Base-by-base conservation (phyloP, 345 rosid genomes). In the Carallia brachiata region DNA sequence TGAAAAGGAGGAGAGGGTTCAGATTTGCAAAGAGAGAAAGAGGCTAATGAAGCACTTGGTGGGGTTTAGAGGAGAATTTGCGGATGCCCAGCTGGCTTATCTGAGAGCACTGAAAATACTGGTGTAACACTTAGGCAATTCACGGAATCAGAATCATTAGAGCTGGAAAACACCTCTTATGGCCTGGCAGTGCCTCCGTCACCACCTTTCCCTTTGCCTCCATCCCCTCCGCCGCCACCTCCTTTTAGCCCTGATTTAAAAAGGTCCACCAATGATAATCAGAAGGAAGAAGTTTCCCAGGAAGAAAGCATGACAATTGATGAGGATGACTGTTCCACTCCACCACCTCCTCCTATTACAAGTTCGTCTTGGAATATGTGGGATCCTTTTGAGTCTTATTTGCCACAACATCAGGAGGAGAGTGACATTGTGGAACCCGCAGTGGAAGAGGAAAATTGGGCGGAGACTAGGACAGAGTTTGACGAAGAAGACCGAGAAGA, bases 101-200 rank as follows among this genome's bases (percentile, higher is more conserved):
- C 74, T 94, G 78, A 91, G 87, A 78, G 89, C 96, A 61, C 67
- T 94, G 71, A 91, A 87, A 89, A 91, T 77, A 88, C 91, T 28
- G 97, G 98, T 52, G 91, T 78, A 12, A 91, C 98, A 50, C 97
- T 94, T 65, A 79, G 89, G 82, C 97, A 94, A 62, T 88, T 94
- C 85, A 89, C 98, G 0, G 98, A 94, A 77, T 89, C 97, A 7
- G 96, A 91, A 70, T 65, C 86, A 1, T 80, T 94, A 80, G 91
- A 89, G 75, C 78, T 87, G 31, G 98, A 88, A 62, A 79, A 74
- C 78, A 75, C 80, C 68, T 79, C 78, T 44, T 81, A 74, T 73
- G 75, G 75, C 27, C 65, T 39, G 18, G 63, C 63, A 67, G 69
- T 77, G 69, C 78, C 75, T 56, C 73, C 80, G 15, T 77, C 86